Conservation (phyloP, 2,329 filamentous ascomycete species). For the Xylariaceae sp. region DNA sequence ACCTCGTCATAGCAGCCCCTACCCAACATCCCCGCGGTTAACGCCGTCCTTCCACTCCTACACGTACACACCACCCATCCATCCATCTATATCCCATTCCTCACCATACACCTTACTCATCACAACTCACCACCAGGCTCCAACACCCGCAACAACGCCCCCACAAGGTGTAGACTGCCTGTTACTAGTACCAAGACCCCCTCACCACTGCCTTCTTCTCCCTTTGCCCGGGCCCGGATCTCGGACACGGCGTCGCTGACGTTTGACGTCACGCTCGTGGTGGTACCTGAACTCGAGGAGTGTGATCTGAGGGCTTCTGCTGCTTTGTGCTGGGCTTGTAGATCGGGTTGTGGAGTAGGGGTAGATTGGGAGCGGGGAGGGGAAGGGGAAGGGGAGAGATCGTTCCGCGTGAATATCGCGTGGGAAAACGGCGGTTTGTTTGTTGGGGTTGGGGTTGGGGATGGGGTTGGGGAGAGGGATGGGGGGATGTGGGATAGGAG, state of each 20-base stretch:
- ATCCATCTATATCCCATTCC: not conserved
- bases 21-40: no score
- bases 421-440: slow-evolving; percentile 54
- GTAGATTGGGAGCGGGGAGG: slow-evolving; percentile 37
- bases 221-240: slow-evolving; percentile 36
- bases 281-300: slow-evolving; percentile 45
- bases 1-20: no score
- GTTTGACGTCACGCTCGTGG: slow-evolving; percentile 58
- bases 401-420: slow-evolving; percentile 80
- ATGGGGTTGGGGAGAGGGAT: slow-evolving; percentile 35
- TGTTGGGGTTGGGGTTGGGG: slow-evolving; percentile 8
- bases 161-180: slow-evolving; percentile 81
- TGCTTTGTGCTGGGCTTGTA: slow-evolving; percentile 65
- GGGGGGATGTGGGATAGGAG: slow-evolving; percentile 56
- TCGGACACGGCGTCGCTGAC: slow-evolving; percentile 67
- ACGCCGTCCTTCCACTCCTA: no score
- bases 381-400: slow-evolving; percentile 25
- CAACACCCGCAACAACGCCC: slow-evolving; percentile 71
- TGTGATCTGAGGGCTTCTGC: slow-evolving; percentile 55
- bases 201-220: slow-evolving; percentile 23
- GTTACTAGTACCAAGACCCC: slow-evolving; percentile 68
- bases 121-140: slow-evolving; percentile 45
- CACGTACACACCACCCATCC: not conserved
- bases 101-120: not conserved
- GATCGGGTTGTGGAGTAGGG: slow-evolving; percentile 58